A percentile compares a stretch with the other conserved stretches of the same genome.
Conservation (phyloP, 345 rosid species). For the Pistacia vera region DNA sequence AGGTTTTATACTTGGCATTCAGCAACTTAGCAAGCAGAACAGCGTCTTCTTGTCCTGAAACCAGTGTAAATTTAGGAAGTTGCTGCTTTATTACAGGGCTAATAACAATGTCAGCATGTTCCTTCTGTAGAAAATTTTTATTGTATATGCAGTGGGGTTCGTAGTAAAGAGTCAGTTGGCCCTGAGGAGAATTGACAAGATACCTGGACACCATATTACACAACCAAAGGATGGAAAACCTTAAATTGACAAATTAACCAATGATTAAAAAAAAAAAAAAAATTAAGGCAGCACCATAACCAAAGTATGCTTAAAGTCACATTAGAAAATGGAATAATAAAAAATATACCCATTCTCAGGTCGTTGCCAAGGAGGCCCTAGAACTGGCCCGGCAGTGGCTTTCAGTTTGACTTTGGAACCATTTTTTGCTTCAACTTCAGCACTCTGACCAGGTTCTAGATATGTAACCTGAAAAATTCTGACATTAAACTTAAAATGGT, state of each 20-base stretch:
- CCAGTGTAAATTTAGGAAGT: constrained; percentile 84
- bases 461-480: constrained; percentile 64
- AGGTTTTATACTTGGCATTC: constrained; percentile 62
- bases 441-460: constrained; percentile 76
- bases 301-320: constrained; percentile 10
- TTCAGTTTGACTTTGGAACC: constrained; percentile 59
- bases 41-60: constrained; percentile 97
- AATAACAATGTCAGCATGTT: constrained; percentile 77
- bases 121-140: constrained; percentile 53
- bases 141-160: constrained; percentile 90
- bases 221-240: background rate
- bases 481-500: constrained; percentile 26
- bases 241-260: background rate
- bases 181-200: constrained; percentile 54
- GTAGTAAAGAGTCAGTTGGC: constrained; percentile 71
- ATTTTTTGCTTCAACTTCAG: constrained; percentile 45
- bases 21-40: constrained; percentile 79
- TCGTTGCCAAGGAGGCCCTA: constrained; percentile 99
- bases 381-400: constrained; percentile 89
- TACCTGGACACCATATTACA: constrained; percentile 45
- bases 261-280: background rate
- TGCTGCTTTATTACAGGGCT: constrained; percentile 93
- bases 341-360: constrained; percentile 83
- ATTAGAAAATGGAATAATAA: constrained; percentile 9
- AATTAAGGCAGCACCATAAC: background rate